Evolutionary conservation across 2,329 filamentous ascomycete genomes (phyloP).

Genomic region (Claviceps sp.): DNA sequence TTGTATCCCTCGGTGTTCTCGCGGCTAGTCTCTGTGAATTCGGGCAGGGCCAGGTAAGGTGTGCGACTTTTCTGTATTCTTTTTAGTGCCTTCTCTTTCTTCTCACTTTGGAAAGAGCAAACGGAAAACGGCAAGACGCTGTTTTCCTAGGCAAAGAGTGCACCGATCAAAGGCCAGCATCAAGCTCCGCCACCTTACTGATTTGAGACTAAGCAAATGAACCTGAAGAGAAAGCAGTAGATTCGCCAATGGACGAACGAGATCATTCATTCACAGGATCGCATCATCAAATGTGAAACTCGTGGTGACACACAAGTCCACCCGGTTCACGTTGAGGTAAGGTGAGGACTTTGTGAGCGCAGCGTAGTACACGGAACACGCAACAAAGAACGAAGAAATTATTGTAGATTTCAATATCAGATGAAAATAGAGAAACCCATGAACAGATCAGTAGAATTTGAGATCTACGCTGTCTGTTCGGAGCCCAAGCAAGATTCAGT

Average conservation of each 20-base stretch:
- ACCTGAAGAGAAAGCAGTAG: neutral
- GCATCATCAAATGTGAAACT: neutral
- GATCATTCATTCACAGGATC: neutral
- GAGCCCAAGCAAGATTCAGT: neutral
- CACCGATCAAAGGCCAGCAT: neutral
- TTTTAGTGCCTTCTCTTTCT: neutral
- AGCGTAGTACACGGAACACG: neutral
- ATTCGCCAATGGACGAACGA: neutral
- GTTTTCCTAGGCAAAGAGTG: neutral
- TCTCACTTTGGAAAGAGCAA: constrained; percentile 7
- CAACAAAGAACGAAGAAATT: neutral
- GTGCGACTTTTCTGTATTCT: neutral
- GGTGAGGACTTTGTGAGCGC: neutral
- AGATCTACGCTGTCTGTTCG: neutral
- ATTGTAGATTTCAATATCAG: neutral
- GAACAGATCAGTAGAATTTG: neutral
- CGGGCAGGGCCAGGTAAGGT: constrained; percentile 1
- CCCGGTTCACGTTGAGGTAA: neutral
- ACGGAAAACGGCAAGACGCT: neutral
- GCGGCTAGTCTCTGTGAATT: neutral
- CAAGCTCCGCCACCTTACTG: constrained; percentile 1
- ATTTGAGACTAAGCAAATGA: neutral
- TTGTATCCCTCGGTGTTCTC: neutral
- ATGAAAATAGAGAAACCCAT: neutral
- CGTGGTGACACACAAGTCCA: neutral